These are phyloP conservation scores for Hypoxylon sp. DNA, from an alignment of 2,329 filamentous ascomycete genomes.

Conservation along the genomic window DNA sequence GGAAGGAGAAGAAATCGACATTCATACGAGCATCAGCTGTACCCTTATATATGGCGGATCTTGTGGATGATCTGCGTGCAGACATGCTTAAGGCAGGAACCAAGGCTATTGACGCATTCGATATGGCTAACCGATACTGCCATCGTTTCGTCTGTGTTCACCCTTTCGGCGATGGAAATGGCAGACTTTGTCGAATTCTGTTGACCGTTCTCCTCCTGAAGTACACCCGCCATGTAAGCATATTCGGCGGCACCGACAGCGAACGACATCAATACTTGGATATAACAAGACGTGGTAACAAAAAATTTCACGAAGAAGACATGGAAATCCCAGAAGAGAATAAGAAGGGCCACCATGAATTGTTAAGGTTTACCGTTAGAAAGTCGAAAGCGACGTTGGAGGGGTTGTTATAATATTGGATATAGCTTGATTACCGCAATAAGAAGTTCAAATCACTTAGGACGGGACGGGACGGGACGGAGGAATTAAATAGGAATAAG, in stretches of 20 bases:
- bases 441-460: too few species aligned
- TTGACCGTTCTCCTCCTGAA: constrained; percentile 57
- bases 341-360: constrained; percentile 37
- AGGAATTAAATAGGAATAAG: too few species aligned
- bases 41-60: constrained; percentile 45
- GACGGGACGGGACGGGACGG: too few species aligned
- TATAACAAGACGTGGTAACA: constrained; percentile 26
- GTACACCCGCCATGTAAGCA: constrained; percentile 45
- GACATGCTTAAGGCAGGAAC: constrained; percentile 45
- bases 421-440: too few species aligned
- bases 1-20: constrained; percentile 21
- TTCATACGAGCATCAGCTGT: constrained; percentile 49
- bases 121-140: constrained; percentile 51
- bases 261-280: constrained; percentile 42
- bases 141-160: constrained; percentile 58
- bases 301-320: constrained; percentile 44
- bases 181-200: constrained; percentile 57
- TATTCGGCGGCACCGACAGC: constrained; percentile 32
- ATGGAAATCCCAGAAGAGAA: constrained; percentile 34
- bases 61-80: constrained; percentile 42
- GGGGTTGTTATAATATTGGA: background rate
- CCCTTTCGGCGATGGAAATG: constrained; percentile 60
- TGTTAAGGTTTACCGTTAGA: constrained; percentile 20
- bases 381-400: constrained; percentile 2
- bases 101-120: constrained; percentile 44